Conservation (phyloP, 2,329 filamentous ascomycete species). For the Leptosphaerulina australis region DNA sequence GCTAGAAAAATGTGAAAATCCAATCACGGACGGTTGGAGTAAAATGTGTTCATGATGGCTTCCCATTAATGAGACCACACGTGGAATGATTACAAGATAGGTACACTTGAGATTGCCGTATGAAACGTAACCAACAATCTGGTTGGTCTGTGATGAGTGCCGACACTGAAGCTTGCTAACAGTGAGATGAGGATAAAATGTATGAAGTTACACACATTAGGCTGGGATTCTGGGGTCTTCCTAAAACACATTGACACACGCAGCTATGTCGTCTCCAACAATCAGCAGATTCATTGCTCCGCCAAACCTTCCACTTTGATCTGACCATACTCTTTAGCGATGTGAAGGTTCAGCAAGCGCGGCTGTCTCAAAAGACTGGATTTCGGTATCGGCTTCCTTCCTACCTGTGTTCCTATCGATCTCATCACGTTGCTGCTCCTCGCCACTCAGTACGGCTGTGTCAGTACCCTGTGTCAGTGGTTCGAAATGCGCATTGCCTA, state of each 20-base stretch:
- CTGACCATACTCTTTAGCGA: not conserved
- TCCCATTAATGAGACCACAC: not conserved
- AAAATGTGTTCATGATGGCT: not conserved
- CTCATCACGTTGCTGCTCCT: constrained; percentile 10
- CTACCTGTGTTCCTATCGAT: not conserved
- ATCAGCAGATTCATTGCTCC: too few relatives aligned
- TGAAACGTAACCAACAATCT: too few relatives aligned
- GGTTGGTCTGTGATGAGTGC: too few relatives aligned
- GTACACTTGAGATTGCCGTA: too few relatives aligned
- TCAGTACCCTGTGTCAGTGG: constrained; percentile 28
- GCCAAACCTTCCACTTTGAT: too few relatives aligned
- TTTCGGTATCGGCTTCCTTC: constrained; percentile 22
- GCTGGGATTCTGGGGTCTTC: too few relatives aligned
- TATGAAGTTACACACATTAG: too few relatives aligned
- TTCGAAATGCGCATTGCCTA: constrained; percentile 36
- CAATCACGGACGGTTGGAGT: constrained; percentile 21
- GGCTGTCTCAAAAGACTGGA: constrained; percentile 26
- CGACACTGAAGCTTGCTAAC: too few relatives aligned
- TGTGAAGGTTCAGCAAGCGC: constrained; percentile 24
- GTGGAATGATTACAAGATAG: too few relatives aligned
- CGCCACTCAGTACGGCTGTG: constrained; percentile 8
- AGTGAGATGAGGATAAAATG: too few relatives aligned
- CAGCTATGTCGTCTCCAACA: too few relatives aligned
- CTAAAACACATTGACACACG: too few relatives aligned
- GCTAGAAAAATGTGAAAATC: constrained; percentile 33